Conservation (phyloP, 371 early-diverging fungal genomes). For the Gilbertella persicaria region DNA sequence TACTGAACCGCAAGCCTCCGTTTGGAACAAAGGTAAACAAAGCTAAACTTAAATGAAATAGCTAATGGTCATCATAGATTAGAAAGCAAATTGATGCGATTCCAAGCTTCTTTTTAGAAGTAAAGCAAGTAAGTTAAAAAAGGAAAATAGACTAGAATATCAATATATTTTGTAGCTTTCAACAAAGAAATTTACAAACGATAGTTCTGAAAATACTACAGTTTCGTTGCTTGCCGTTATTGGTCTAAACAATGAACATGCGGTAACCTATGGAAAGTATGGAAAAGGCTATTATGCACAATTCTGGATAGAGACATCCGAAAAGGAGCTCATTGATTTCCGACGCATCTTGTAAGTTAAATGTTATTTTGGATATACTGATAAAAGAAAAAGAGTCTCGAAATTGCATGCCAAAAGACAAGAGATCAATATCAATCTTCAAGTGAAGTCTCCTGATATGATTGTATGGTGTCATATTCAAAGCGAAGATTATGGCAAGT, state of each 20-base stretch:
- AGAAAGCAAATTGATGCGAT: constrained; percentile 8
- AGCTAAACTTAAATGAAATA: background rate
- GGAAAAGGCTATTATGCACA: constrained; percentile 31
- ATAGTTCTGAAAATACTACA: background rate
- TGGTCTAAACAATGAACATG: constrained; percentile 16
- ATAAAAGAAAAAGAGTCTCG: constrained; percentile 19
- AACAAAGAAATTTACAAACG: background rate
- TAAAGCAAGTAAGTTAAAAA: constrained; percentile 12
- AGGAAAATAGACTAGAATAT: background rate
- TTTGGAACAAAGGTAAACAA: constrained; percentile 47
- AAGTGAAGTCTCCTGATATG: constrained; percentile 7
- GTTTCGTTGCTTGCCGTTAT: constrained; percentile 12
- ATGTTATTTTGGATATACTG: background rate
- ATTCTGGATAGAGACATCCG: constrained; percentile 35
- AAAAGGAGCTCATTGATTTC: constrained; percentile 34
- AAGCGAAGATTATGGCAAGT: constrained; percentile 45
- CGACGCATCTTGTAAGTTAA: constrained; percentile 40
- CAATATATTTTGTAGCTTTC: background rate
- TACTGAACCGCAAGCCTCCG: constrained; percentile 51
- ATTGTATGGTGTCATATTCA: constrained; percentile 26
- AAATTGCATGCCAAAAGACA: constrained; percentile 25
- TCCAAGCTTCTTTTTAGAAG: constrained; percentile 8
- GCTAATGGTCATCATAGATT: constrained; percentile 4
- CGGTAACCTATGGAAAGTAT: constrained; percentile 10
- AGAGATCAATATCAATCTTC: constrained; percentile 18